Percentiles rank a stretch among this genome's conserved stretches.
Conservation (phyloP, 2,329 filamentous ascomycete genomes). For the Didymosphaeria variabile region DNA sequence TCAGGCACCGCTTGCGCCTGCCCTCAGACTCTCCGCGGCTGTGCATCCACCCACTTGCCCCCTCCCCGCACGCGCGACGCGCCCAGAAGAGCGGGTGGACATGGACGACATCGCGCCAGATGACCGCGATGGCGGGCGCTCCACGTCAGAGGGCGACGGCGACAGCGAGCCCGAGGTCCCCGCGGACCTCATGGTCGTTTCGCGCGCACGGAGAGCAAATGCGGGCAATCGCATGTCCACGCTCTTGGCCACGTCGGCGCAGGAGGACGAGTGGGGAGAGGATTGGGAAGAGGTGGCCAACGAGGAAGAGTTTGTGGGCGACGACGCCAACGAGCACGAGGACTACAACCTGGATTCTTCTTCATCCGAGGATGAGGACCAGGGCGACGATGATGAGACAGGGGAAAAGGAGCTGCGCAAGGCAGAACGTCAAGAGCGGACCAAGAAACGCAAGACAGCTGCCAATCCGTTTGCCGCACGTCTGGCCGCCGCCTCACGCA, state of each 20-base stretch:
- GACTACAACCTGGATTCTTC: constrained; percentile 84
- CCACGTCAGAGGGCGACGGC: constrained; percentile 34
- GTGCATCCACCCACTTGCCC: constrained; percentile 8
- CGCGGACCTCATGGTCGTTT: constrained; percentile 49
- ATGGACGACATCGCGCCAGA: constrained; percentile 22
- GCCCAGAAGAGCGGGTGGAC: constrained; percentile 25
- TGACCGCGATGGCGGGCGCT: constrained; percentile 25
- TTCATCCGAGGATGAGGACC: constrained; percentile 82
- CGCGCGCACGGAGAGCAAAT: constrained; percentile 49
- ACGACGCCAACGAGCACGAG: constrained; percentile 63
- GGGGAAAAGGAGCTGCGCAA: constrained; percentile 89
- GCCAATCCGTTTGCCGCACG: constrained; percentile 49
- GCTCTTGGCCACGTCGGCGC: constrained; percentile 44
- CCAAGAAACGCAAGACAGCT: constrained; percentile 82
- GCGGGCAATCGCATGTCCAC: constrained; percentile 54
- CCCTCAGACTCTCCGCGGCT: constrained; percentile 21
- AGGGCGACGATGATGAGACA: constrained; percentile 78
- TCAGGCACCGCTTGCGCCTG: constrained; percentile 38
- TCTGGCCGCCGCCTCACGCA: constrained; percentile 50
- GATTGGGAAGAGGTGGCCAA: constrained; percentile 74
- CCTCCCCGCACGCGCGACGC: constrained; percentile 16
- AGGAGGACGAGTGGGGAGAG: constrained; percentile 52
- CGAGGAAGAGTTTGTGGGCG: constrained; percentile 62
- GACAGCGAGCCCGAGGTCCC: constrained; percentile 43
- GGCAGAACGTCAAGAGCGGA: constrained; percentile 70